These are phyloP conservation scores for Mycena sanguinolenta DNA, from an alignment of 768 basidiomycete genomes.

Conservation along the genomic window DNA sequence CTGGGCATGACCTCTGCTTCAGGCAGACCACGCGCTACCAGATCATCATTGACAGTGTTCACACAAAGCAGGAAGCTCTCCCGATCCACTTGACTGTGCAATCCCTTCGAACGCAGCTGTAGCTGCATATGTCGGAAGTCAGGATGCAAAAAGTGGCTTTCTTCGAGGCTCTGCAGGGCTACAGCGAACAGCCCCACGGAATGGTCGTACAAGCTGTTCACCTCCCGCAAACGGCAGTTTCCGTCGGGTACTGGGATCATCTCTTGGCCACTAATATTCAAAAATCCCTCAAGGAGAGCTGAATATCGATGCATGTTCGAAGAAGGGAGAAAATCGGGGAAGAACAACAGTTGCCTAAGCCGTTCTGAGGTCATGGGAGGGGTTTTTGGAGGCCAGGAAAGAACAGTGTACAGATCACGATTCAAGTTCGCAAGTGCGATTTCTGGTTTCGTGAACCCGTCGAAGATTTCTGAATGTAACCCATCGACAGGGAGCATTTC, in stretches of 20 bases:
- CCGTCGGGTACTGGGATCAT: slow-evolving; percentile 33
- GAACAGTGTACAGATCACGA: slow-evolving; percentile 4
- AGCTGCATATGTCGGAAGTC: slow-evolving; percentile 11
- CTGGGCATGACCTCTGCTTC: slow-evolving; percentile 21
- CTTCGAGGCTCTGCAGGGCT: slow-evolving; percentile 25
- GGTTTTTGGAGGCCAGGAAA: slow-evolving; percentile 15
- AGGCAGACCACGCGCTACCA: slow-evolving; percentile 8
- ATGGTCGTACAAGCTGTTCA: slow-evolving; percentile 26
- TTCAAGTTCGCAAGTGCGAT: slow-evolving; percentile 23
- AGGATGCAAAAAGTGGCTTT: slow-evolving; percentile 27
- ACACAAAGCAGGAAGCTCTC: slow-evolving; percentile 32
- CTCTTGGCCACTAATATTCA: slow-evolving; percentile 21
- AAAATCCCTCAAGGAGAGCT: slow-evolving; percentile 12
- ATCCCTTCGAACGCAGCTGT: slow-evolving; percentile 8
- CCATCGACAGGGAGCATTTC: slow-evolving; percentile 26
- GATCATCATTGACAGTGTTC: slow-evolving; percentile 28
- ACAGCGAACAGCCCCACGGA: slow-evolving; percentile 27
- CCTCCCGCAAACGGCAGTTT: slow-evolving; percentile 11
- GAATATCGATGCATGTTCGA: slow-evolving; percentile 10
- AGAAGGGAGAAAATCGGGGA: slow-evolving; percentile 13
- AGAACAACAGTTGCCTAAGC: slow-evolving; percentile 19
- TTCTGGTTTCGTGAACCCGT: slow-evolving; percentile 15
- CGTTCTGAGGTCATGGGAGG: slow-evolving; percentile 12
- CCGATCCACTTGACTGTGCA: slow-evolving; percentile 25
- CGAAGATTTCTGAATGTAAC: slow-evolving; percentile 18